phyloP scores from a whole-genome alignment of 257 asterid species.

The Prunella vulgaris region DNA sequence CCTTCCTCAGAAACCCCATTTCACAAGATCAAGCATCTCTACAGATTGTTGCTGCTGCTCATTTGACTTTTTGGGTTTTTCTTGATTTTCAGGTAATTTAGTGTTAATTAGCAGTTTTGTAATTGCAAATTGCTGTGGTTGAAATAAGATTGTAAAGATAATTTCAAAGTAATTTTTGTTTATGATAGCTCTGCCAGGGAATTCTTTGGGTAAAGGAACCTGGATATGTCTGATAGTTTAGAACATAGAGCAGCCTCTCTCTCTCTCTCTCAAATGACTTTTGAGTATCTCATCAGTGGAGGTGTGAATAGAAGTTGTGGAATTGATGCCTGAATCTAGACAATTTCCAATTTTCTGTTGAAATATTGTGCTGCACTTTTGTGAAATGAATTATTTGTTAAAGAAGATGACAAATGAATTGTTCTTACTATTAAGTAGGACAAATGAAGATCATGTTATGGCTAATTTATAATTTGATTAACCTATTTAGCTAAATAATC shows the following conservation, averaged over 20 bases:
- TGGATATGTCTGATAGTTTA: too few relatives aligned
- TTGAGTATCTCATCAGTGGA: not conserved
- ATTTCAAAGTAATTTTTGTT: not conserved
- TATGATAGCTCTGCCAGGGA: not conserved
- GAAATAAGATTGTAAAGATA: not conserved
- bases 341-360: too few relatives aligned
- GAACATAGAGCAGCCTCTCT: too few relatives aligned
- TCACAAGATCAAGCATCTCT: constrained; percentile 13
- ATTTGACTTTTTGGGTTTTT: constrained; percentile 29
- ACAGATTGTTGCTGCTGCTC: too few relatives aligned
- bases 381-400: not conserved
- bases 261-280: not conserved
- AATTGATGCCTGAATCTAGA: not conserved
- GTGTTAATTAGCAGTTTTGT: not conserved
- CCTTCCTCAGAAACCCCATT: constrained; percentile 21
- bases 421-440: not conserved
- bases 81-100: constrained; percentile 30
- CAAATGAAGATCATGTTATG: not conserved
- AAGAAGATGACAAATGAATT: not conserved
- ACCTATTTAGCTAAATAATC: not conserved
- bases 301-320: not conserved
- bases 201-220: not conserved
- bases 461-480: not conserved
- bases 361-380: not conserved
- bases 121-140: not conserved